Conservation (phyloP, 805 yeast genomes). For the Ogataea wickerhamii region DNA sequence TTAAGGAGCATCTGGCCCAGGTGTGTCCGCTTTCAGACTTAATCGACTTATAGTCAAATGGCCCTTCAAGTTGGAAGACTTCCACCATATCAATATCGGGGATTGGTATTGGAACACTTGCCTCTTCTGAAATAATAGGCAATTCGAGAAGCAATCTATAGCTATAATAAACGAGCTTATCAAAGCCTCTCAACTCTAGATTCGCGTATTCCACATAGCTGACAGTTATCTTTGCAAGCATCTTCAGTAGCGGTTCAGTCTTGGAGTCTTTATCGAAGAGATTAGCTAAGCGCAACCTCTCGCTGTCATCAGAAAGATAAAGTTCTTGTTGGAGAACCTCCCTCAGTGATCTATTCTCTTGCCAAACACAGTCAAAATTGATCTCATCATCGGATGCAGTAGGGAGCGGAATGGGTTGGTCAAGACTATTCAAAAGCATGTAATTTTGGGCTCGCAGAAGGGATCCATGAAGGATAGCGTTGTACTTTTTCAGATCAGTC, state of each 20-base stretch:
- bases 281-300: slow-evolving; percentile 9
- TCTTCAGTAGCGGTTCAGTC: slow-evolving; percentile 1
- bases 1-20: slow-evolving; percentile 38
- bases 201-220: slow-evolving; percentile 6
- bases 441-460: slow-evolving; percentile 1
- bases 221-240: slow-evolving; percentile 13
- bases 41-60: slow-evolving; percentile 10
- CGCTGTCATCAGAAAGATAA: slow-evolving; percentile 9
- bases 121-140: background rate
- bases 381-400: slow-evolving; percentile 2
- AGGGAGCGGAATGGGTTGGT: background rate
- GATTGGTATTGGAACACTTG: slow-evolving; percentile 6
- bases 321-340: slow-evolving; percentile 8
- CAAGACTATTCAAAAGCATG: background rate
- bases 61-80: slow-evolving; percentile 7
- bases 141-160: slow-evolving; percentile 7
- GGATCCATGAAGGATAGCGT: slow-evolving; percentile 6
- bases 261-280: slow-evolving; percentile 1
- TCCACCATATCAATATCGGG: slow-evolving; percentile 13
- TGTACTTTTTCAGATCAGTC: background rate
- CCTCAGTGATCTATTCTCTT: slow-evolving; percentile 1
- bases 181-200: slow-evolving; percentile 6
- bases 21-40: slow-evolving; percentile 26
- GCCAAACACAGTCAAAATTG: background rate
- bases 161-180: slow-evolving; percentile 13